Conservation (phyloP, 2,329 filamentous ascomycete species). For the Cytospora schulzeri region DNA sequence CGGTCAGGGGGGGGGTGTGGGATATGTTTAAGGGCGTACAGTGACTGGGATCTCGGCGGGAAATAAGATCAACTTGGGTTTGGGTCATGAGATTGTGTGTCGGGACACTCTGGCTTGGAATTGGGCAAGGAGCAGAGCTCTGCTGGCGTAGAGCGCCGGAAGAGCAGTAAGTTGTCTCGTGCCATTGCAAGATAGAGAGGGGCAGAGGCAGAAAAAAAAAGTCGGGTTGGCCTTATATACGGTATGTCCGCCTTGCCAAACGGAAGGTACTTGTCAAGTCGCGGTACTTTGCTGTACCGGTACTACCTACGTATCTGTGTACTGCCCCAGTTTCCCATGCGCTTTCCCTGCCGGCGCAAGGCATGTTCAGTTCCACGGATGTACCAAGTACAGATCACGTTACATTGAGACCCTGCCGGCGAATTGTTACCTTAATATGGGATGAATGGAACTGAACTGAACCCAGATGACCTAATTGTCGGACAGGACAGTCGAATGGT, state of each 20-base stretch:
- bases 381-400: not conserved
- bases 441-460: not conserved
- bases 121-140: constrained; percentile 34
- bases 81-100: constrained; percentile 8
- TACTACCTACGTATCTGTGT: not conserved
- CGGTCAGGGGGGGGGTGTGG: constrained; percentile 13
- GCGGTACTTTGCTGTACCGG: constrained; percentile 4
- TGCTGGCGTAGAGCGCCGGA: constrained; percentile 41
- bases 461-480: not conserved
- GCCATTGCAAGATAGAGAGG: constrained; percentile 43
- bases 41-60: constrained; percentile 3
- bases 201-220: constrained; percentile 36
- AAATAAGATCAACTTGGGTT: constrained; percentile 10
- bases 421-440: not conserved
- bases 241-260: constrained; percentile 26
- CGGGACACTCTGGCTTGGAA: constrained; percentile 13
- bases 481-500: not conserved
- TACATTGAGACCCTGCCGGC: not conserved
- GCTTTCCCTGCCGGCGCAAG: not conserved
- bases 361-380: not conserved
- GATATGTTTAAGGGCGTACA: constrained; percentile 3
- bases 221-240: constrained; percentile 45
- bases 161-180: constrained; percentile 42
- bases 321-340: not conserved
- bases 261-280: constrained; percentile 18